Conservation (phyloP, 1,284 basidiomycete genomes). For the Meira nashicola region DNA sequence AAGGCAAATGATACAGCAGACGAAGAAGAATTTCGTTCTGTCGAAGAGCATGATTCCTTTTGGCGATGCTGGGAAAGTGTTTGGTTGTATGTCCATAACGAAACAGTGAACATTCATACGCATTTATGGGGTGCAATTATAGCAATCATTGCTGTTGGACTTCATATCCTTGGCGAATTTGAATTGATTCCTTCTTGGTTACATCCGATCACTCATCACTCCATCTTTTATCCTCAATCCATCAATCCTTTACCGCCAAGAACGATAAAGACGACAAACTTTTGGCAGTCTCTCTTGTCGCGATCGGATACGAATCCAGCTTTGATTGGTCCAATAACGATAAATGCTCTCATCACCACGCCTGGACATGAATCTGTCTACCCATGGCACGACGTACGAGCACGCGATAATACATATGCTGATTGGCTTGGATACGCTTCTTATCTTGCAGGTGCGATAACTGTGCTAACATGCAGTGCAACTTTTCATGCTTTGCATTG, state of each 20-base stretch:
- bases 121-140: slow-evolving; percentile 72
- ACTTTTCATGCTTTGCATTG: slow-evolving; percentile 72
- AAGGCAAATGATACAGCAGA: slow-evolving; percentile 1
- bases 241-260: background rate
- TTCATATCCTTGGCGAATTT: slow-evolving; percentile 33
- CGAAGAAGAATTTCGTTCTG: background rate
- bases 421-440: slow-evolving; percentile 65
- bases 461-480: slow-evolving; percentile 71
- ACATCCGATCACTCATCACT: slow-evolving; percentile 30
- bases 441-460: slow-evolving; percentile 69
- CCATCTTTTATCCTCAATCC: slow-evolving; percentile 25
- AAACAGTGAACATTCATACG: slow-evolving; percentile 80
- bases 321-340: background rate
- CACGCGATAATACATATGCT: slow-evolving; percentile 56
- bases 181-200: slow-evolving; percentile 25
- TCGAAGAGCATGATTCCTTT: background rate
- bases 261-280: background rate
- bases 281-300: background rate
- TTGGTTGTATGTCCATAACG: slow-evolving; percentile 52
- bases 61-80: slow-evolving; percentile 44
- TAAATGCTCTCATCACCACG: slow-evolving; percentile 10
- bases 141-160: slow-evolving; percentile 60
- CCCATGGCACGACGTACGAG: background rate
- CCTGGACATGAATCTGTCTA: background rate
- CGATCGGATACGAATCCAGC: background rate